Percentiles rank a stretch among this genome's conserved stretches.
phyloP scores from a whole-genome alignment of 345 rosid genomes.

The Aegle marmelos region DNA sequence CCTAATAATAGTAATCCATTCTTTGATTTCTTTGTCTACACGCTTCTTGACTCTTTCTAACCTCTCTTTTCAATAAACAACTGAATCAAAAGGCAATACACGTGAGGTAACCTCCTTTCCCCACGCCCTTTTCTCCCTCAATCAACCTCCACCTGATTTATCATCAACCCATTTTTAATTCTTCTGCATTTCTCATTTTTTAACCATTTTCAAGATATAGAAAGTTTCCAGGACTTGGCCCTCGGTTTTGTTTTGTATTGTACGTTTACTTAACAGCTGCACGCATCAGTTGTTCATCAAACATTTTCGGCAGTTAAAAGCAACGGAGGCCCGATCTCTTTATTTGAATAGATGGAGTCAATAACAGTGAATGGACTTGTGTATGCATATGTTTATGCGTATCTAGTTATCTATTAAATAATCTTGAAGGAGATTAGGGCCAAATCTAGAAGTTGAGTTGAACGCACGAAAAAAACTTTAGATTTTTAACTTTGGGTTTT shows the following conservation, averaged over 20 bases:
- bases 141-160: conserved; percentile 43
- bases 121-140: conserved; percentile 48
- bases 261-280: too few relatives aligned
- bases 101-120: conserved; percentile 84
- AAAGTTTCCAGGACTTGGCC: too few relatives aligned
- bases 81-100: conserved; percentile 53
- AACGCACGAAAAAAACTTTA: background rate
- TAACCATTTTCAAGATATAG: too few relatives aligned
- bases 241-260: too few relatives aligned
- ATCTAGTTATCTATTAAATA: background rate
- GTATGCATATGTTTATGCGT: too few relatives aligned
- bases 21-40: conserved; percentile 48
- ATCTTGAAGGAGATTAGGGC: background rate
- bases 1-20: conserved; percentile 22
- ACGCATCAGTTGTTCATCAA: too few relatives aligned
- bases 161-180: background rate
- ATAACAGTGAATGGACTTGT: too few relatives aligned
- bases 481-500: background rate
- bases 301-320: too few relatives aligned
- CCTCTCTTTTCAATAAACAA: conserved; percentile 19
- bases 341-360: background rate
- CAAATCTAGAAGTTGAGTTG: background rate
- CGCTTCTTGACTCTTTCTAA: conserved; percentile 30
- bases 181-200: background rate
- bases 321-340: background rate